A percentile compares a stretch with the other conserved stretches of the same genome.
phyloP scores from a whole-genome alignment of 2,329 filamentous ascomycete genomes.

The Alternaria incomplexa region DNA sequence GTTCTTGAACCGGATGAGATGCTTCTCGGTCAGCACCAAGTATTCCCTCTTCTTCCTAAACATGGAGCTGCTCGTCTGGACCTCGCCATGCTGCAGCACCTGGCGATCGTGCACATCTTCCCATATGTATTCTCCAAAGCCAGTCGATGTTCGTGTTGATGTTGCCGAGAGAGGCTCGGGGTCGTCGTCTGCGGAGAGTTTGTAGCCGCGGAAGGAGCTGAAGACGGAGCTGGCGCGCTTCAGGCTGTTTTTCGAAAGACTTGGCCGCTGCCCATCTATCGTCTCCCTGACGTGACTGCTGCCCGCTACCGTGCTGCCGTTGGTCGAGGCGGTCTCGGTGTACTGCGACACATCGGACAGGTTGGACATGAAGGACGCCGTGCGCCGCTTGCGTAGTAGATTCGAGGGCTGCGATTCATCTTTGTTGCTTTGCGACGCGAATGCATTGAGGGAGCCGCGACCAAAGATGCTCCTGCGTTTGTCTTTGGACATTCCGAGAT shows the following conservation, averaged over 20 bases:
- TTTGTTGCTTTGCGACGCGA: slow-evolving; percentile 35
- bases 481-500: slow-evolving; percentile 44
- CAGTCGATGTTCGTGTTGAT: slow-evolving; percentile 56
- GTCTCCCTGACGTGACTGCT: slow-evolving; percentile 17
- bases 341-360: slow-evolving; percentile 36
- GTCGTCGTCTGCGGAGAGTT: slow-evolving; percentile 60
- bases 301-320: slow-evolving; percentile 12
- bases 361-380: slow-evolving; percentile 44
- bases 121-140: slow-evolving; percentile 45
- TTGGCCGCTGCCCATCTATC: slow-evolving; percentile 17
- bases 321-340: slow-evolving; percentile 25
- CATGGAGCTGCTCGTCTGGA: slow-evolving; percentile 72
- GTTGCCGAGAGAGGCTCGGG: slow-evolving; percentile 53
- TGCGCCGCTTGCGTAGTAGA: slow-evolving; percentile 47
- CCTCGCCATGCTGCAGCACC: slow-evolving; percentile 71
- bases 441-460: slow-evolving; percentile 38
- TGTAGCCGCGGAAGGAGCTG: slow-evolving; percentile 62
- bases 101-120: slow-evolving; percentile 46
- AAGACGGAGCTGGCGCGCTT: slow-evolving; percentile 59
- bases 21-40: slow-evolving; percentile 71
- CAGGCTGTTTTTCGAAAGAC: slow-evolving; percentile 27
- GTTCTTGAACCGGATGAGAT: slow-evolving; percentile 72
- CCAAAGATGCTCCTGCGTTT: slow-evolving; percentile 48
- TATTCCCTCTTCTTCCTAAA: slow-evolving; percentile 77
- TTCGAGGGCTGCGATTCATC: slow-evolving; percentile 45